Percentiles rank a stretch among this genome's conserved stretches.
phyloP scores from a whole-genome alignment of 2,329 filamentous ascomycete species.

The Verticillium isaacii region DNA sequence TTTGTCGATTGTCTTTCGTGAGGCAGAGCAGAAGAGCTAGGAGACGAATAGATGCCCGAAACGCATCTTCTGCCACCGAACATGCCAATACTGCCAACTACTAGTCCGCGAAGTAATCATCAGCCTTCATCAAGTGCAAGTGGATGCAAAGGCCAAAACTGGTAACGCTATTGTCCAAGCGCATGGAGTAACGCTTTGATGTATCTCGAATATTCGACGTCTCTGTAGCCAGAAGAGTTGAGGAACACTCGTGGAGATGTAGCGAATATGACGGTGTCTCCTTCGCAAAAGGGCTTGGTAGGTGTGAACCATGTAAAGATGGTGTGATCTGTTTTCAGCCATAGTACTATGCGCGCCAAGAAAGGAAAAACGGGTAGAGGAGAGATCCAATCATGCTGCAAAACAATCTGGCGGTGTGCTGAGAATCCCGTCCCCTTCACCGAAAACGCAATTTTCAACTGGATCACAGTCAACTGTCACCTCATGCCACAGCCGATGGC shows the following conservation, averaged over 20 bases:
- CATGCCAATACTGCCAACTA: not conserved
- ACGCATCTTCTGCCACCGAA: not conserved
- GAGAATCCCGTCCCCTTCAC: too few relatives aligned
- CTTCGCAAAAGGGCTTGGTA: not conserved
- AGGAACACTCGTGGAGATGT: not conserved
- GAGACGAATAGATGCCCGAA: not conserved
- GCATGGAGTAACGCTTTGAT: not conserved
- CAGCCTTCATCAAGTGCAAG: not conserved
- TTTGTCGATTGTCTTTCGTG: not conserved
- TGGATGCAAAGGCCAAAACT: not conserved
- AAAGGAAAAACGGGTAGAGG: too few relatives aligned
- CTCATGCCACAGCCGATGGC: too few relatives aligned
- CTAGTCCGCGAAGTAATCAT: not conserved
- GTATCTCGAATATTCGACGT: not conserved
- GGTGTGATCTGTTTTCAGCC: constrained; percentile 1
- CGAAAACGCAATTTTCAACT: too few relatives aligned
- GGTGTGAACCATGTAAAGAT: constrained; percentile 2
- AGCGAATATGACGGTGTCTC: not conserved
- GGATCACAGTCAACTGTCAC: too few relatives aligned
- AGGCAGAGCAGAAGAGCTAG: not conserved
- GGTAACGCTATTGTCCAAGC: not conserved
- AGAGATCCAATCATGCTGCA: too few relatives aligned
- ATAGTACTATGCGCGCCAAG: too few relatives aligned
- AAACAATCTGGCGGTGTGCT: too few relatives aligned
- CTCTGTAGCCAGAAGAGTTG: not conserved